Evolutionary conservation across 371 early-diverging fungal species (phyloP).

Genomic region (Mortierella sp.): DNA sequence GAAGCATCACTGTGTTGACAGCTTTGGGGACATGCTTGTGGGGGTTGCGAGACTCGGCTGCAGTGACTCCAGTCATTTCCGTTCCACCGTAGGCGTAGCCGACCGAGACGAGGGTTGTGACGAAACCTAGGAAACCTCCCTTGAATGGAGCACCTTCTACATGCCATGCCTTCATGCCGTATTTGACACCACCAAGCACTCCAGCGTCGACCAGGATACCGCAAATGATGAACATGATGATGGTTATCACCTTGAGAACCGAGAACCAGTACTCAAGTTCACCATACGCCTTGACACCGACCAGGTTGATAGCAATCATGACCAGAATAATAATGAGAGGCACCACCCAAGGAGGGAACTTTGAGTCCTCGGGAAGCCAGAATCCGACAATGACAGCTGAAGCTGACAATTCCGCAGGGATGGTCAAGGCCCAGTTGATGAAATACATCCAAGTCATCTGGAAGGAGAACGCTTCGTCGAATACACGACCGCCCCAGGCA

Average conservation of each 20-base stretch:
- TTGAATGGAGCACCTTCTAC: constrained; percentile 74
- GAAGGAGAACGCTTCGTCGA: constrained; percentile 85
- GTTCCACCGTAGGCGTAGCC: constrained; percentile 83
- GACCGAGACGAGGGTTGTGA: constrained; percentile 75
- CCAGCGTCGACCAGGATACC: constrained; percentile 71
- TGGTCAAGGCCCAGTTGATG: constrained; percentile 86
- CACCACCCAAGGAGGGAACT: constrained; percentile 66
- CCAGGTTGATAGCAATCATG: constrained; percentile 69
- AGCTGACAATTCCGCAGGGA: constrained; percentile 84
- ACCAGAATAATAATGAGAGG: constrained; percentile 67
- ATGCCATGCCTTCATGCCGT: constrained; percentile 67
- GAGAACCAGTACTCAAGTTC: constrained; percentile 84
- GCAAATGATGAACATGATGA: constrained; percentile 75
- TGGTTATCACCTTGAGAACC: constrained; percentile 70
- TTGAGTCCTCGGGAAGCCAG: constrained; percentile 67
- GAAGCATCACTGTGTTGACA: constrained; percentile 72
- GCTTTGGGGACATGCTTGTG: constrained; percentile 72
- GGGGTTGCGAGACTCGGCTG: constrained; percentile 78
- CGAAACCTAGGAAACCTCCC: constrained; percentile 65
- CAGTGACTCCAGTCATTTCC: constrained; percentile 77
- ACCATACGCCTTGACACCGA: constrained; percentile 76
- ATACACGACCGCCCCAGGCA: constrained; percentile 83
- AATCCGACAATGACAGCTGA: constrained; percentile 80
- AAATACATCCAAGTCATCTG: constrained; percentile 71
- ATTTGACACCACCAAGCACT: constrained; percentile 46